Percentiles rank a stretch among this genome's conserved stretches.
phyloP scores from a whole-genome alignment of 2,329 filamentous ascomycete genomes.

The Diaporthe sp. region DNA sequence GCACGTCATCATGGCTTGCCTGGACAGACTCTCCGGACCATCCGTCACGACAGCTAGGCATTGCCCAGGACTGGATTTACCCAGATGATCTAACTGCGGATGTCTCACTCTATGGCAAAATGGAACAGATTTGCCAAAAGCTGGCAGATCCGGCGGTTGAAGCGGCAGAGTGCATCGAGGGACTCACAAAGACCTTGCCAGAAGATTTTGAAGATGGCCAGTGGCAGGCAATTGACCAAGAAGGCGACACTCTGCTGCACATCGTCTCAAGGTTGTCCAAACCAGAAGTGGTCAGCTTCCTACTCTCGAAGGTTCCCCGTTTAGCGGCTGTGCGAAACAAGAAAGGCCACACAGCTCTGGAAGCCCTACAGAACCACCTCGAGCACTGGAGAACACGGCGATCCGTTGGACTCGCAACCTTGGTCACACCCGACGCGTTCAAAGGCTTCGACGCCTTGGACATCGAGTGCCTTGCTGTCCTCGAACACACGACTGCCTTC shows the following conservation, averaged over 20 bases:
- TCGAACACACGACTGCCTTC: background rate
- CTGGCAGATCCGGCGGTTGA: background rate
- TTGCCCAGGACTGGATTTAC: background rate
- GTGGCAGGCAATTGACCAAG: background rate
- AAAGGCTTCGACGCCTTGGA: background rate
- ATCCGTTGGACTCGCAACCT: background rate
- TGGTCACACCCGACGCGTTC: background rate
- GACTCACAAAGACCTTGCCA: background rate
- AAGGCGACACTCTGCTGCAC: background rate
- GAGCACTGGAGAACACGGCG: background rate
- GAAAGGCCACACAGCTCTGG: background rate
- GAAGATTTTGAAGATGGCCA: background rate
- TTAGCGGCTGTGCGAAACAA: background rate
- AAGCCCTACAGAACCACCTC: background rate
- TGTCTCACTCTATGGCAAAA: background rate
- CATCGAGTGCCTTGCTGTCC: background rate
- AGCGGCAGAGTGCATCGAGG: background rate
- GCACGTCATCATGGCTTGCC: slow-evolving; percentile 50
- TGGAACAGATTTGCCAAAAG: background rate
- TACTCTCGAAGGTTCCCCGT: background rate
- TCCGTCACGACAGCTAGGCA: slow-evolving; percentile 20
- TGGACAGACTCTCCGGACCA: slow-evolving; percentile 42
- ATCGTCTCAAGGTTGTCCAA: background rate
- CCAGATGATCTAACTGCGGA: background rate
- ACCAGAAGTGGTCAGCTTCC: background rate